Evolutionary conservation across 257 asterid species (phyloP).

Genomic region (Cruciata laevipes): DNA sequence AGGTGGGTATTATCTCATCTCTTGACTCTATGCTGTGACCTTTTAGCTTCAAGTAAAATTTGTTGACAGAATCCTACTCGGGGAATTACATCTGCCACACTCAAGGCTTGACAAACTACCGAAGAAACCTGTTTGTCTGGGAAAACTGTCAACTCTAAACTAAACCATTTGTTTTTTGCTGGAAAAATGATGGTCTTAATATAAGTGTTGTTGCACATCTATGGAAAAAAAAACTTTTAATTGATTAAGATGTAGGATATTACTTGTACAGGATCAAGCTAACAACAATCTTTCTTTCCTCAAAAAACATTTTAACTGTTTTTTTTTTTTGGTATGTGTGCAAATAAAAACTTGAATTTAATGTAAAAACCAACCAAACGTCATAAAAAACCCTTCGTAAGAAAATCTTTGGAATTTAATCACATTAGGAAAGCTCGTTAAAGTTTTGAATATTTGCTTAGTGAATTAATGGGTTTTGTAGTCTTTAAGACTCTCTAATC

Average conservation of each 20-base stretch:
- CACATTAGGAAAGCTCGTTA: not conserved
- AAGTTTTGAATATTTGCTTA: not conserved
- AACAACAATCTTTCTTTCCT: not conserved
- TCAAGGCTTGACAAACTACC: not conserved
- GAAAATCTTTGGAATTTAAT: not conserved
- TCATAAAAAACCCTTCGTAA: not conserved
- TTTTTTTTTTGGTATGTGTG: too few relatives aligned
- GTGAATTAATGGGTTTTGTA: not conserved
- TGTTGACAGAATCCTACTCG: slow-evolving; percentile 20
- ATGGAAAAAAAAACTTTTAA: not conserved
- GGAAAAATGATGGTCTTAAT: not conserved
- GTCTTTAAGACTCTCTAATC: not conserved
- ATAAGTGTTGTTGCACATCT: not conserved
- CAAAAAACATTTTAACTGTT: not conserved
- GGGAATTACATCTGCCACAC: not conserved
- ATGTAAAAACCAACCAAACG: not conserved
- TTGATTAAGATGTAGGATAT: not conserved
- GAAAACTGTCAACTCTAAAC: not conserved
- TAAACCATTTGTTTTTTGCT: not conserved
- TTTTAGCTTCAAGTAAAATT: slow-evolving; percentile 11
- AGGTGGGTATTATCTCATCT: slow-evolving; percentile 35
- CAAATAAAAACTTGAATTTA: not conserved
- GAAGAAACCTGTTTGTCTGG: not conserved
- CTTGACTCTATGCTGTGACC: slow-evolving; percentile 7
- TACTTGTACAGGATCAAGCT: not conserved